Percentiles rank a stretch among this genome's conserved stretches.
Evolutionary conservation across 495 filamentous ascomycete species (phyloP).

Genomic region (Thozetella sp.): DNA sequence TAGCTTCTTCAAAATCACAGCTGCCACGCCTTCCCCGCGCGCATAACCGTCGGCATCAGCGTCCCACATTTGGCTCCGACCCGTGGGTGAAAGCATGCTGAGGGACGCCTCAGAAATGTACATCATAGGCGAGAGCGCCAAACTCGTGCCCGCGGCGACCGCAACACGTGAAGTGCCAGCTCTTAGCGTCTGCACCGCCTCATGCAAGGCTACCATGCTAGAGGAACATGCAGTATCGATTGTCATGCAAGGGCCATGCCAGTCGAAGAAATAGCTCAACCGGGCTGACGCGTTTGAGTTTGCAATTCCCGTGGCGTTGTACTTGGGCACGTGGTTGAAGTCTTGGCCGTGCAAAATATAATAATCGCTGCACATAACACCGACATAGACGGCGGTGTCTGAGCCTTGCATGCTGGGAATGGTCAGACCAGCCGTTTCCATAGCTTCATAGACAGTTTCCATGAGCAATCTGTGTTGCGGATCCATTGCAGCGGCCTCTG

Average conservation of each 20-base stretch:
- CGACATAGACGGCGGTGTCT: conserved; percentile 3
- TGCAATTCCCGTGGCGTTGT: conserved; percentile 48
- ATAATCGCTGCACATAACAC: conserved; percentile 6
- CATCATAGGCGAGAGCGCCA: conserved; percentile 31
- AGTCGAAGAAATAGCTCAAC: conserved; percentile 60
- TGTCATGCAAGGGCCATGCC: conserved; percentile 57
- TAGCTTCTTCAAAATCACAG: conserved; percentile 63
- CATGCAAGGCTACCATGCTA: conserved; percentile 53
- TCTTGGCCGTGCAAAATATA: conserved; percentile 21
- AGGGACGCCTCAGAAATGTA: conserved; percentile 35
- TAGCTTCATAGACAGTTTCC: conserved; percentile 54
- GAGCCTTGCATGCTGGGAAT: conserved; percentile 18
- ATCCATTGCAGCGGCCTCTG: conserved; percentile 49
- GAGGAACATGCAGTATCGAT: conserved; percentile 65
- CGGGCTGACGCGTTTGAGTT: conserved; percentile 54
- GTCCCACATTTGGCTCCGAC: conserved; percentile 47
- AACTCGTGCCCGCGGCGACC: conserved; percentile 44
- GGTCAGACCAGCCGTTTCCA: conserved; percentile 38
- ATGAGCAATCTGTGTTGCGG: conserved; percentile 41
- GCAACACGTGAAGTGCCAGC: conserved; percentile 32
- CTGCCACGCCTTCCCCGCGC: conserved; percentile 59
- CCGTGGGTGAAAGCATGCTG: conserved; percentile 35
- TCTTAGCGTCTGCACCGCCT: conserved; percentile 18
- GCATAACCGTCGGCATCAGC: conserved; percentile 64
- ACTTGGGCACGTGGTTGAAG: conserved; percentile 8